Conservation (phyloP, 257 asterid genomes). For the Nicotiana tomentosiformis region DNA sequence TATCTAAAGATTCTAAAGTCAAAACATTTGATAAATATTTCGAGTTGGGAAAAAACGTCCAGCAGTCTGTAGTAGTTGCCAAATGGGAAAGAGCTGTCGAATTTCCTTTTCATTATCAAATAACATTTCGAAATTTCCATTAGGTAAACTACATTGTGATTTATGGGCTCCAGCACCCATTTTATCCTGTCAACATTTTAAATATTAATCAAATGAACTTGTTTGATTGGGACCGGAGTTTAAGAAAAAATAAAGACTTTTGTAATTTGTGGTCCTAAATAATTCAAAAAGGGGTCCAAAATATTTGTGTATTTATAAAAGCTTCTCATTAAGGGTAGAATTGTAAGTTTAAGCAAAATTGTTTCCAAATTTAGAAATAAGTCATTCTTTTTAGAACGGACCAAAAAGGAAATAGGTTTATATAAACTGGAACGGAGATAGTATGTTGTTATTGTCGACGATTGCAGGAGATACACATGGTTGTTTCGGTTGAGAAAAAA, state of each 20-base stretch:
- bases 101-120: background rate
- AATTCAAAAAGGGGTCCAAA: too few species aligned
- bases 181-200: background rate
- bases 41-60: background rate
- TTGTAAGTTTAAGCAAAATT: too few species aligned
- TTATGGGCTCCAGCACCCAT: too few species aligned
- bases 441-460: background rate
- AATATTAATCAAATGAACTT: background rate
- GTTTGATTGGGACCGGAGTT: too few species aligned
- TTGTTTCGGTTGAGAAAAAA: background rate
- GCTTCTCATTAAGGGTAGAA: too few species aligned
- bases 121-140: background rate
- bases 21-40: background rate
- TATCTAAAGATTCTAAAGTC: background rate
- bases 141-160: background rate
- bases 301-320: too few species aligned
- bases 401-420: too few species aligned
- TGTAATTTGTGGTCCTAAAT: too few species aligned
- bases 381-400: too few species aligned
- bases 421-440: too few species aligned
- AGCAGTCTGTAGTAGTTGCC: background rate
- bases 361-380: too few species aligned
- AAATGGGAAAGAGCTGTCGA: background rate
- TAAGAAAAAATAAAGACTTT: too few species aligned
- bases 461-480: background rate